Percentiles rank a stretch among this genome's conserved stretches.
Evolutionary conservation across 2,329 filamentous ascomycete species (phyloP).

Genomic region (Pseudocercospora pini-densiflorae): DNA sequence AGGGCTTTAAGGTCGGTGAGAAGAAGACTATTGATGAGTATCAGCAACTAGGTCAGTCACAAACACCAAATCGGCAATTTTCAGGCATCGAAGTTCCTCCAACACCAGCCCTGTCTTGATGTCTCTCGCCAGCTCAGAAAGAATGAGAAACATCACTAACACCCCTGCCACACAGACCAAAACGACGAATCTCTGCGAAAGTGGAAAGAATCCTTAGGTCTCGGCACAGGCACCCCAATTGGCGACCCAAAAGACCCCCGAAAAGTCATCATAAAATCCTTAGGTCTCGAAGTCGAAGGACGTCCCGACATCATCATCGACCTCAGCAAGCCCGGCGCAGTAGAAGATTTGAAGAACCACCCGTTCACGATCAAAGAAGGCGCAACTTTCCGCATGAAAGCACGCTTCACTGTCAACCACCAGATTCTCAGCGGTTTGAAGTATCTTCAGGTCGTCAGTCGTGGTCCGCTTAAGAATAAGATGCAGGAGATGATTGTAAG

Average conservation of each 20-base stretch:
- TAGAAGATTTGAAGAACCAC: slow-evolving; percentile 80
- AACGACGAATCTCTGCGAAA: slow-evolving; percentile 93
- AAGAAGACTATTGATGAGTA: slow-evolving; percentile 98
- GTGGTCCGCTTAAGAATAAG: slow-evolving; percentile 87
- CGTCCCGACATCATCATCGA: slow-evolving; percentile 88
- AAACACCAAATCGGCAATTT: background rate
- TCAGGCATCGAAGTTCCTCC: background rate
- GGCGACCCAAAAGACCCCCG: slow-evolving; percentile 72
- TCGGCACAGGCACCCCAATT: slow-evolving; percentile 64
- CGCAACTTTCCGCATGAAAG: slow-evolving; percentile 91
- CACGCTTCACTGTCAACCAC: slow-evolving; percentile 93
- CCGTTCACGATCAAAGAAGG: slow-evolving; percentile 99
- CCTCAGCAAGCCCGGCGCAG: slow-evolving; percentile 72
- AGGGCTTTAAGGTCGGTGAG: slow-evolving; percentile 98
- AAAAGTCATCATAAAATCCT: slow-evolving; percentile 89
- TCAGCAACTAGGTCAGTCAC: slow-evolving; percentile 70
- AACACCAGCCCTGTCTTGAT: background rate
- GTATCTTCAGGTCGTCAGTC: slow-evolving; percentile 92
- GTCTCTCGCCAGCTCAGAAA: background rate
- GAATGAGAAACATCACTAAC: background rate
- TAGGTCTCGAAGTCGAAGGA: slow-evolving; percentile 82
- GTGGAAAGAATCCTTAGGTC: slow-evolving; percentile 95
- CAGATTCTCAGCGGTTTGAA: slow-evolving; percentile 94
- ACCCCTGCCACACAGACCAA: slow-evolving; percentile 52
- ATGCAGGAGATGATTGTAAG: slow-evolving; percentile 97